A percentile compares a stretch with the other conserved stretches of the same genome.
These are phyloP conservation scores for Larix sibirica DNA, from an alignment of 83 land plant species.

Conservation along the genomic window DNA sequence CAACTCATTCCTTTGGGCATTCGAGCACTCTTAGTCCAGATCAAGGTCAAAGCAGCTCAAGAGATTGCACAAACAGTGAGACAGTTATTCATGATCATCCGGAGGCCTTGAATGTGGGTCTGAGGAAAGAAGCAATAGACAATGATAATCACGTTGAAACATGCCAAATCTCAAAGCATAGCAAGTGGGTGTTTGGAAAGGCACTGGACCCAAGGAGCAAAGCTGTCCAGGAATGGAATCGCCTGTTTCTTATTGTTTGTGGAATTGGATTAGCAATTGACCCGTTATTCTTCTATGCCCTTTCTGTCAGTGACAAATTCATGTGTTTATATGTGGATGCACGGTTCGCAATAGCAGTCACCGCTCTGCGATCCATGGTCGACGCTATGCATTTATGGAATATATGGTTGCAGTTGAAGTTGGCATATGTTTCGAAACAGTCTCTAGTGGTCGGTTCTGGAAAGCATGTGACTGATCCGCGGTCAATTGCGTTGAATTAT, in stretches of 20 bases:
- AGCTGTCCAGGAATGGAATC: constrained; percentile 73
- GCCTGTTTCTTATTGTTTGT: constrained; percentile 68
- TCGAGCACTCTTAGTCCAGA: not conserved
- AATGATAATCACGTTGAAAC: not conserved
- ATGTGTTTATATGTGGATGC: constrained; percentile 80
- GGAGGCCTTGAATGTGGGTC: constrained; percentile 5
- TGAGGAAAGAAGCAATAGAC: not conserved
- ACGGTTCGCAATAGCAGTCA: constrained; percentile 75
- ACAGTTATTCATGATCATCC: not conserved
- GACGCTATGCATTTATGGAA: constrained; percentile 81
- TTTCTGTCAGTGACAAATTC: constrained; percentile 60
- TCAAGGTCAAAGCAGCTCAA: not conserved
- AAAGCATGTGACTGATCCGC: constrained; percentile 20
- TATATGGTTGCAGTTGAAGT: constrained; percentile 75
- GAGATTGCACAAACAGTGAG: not conserved
- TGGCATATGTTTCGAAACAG: constrained; percentile 40
- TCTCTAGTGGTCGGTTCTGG: constrained; percentile 35
- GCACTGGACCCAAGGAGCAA: constrained; percentile 59
- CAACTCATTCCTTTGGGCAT: not conserved
- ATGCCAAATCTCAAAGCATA: constrained; percentile 4
- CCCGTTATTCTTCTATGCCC: constrained; percentile 85
- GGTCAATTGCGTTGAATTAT: constrained; percentile 38
- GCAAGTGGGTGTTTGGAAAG: constrained; percentile 31
- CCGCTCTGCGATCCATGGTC: constrained; percentile 60
- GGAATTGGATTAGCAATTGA: constrained; percentile 73